These are phyloP conservation scores for Babesia divergens DNA, from an alignment of 169 alveolate species.

Conservation along the genomic window DNA sequence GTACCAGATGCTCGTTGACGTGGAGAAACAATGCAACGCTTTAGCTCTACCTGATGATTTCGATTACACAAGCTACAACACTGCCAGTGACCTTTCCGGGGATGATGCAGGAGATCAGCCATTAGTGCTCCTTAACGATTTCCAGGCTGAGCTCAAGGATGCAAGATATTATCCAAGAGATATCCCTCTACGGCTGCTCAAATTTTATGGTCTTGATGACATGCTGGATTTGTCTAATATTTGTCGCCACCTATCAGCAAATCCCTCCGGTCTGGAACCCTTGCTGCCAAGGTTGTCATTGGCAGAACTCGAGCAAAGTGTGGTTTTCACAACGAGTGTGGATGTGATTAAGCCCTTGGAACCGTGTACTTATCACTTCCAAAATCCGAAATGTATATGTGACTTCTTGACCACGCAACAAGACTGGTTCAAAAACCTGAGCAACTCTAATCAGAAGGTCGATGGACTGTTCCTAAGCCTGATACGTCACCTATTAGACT, in stretches of 20 bases:
- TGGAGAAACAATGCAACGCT: slow-evolving; percentile 42
- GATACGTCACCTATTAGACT: slow-evolving; percentile 5
- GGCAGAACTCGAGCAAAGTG: slow-evolving; percentile 27
- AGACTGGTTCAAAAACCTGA: background rate
- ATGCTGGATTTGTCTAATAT: slow-evolving; percentile 31
- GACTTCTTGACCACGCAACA: background rate
- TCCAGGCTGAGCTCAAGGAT: slow-evolving; percentile 26
- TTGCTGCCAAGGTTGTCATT: slow-evolving; percentile 39
- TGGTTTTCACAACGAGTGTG: slow-evolving; percentile 33
- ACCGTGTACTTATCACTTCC: slow-evolving; percentile 28
- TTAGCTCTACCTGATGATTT: slow-evolving; percentile 52
- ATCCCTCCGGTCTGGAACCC: slow-evolving; percentile 14
- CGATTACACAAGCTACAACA: slow-evolving; percentile 54
- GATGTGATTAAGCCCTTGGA: slow-evolving; percentile 28
- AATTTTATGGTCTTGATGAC: slow-evolving; percentile 50
- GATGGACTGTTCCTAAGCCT: slow-evolving; percentile 20
- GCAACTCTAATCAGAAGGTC: background rate
- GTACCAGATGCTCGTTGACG: slow-evolving; percentile 22
- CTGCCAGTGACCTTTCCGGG: slow-evolving; percentile 41
- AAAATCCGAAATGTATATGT: slow-evolving; percentile 40
- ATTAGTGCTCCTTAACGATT: slow-evolving; percentile 35
- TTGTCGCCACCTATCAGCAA: slow-evolving; percentile 48
- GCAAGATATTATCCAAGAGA: slow-evolving; percentile 54
- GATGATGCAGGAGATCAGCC: slow-evolving; percentile 13
- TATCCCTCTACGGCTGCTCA: slow-evolving; percentile 45